Evolutionary conservation across 2,329 filamentous ascomycete genomes (phyloP), one percentile per base, ranked within the genome.

Genomic region (Venturia aucupariae): DNA sequence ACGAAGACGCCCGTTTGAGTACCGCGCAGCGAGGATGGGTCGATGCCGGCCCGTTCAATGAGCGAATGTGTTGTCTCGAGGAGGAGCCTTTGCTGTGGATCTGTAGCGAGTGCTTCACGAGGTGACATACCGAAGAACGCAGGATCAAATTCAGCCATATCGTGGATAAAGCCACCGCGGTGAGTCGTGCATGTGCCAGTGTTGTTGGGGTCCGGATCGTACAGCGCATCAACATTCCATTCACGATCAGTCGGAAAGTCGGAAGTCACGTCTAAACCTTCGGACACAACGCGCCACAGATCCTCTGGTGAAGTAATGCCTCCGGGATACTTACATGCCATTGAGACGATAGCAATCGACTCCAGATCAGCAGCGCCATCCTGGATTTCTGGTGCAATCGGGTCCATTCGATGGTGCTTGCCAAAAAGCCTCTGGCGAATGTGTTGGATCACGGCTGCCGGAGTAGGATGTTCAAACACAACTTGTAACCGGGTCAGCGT

Each of bases 41-140:
- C 30, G n/a, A 66, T 41, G 11, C 61, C 44, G 17, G 42, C 65
- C 64, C 69, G 71, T 27, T 71, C 69, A 6, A 70, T 61, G 4
- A 67, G 65, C 62, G 70, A 67, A 63, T 66, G 70, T 1, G 65
- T 59, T 10, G 48, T 61, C 48, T 72, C 70, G n/a, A 72, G 44
- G 30, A 69, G 32, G 15, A 71, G 54, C 6, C 69, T 57, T 39
- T 69, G 67, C 65, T 71, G 69, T 3, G 70, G 69, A 55, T 72
- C 70, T 22, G 69, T 64, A 8, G 65, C 44, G 11, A 41, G 46
- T 7, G 69, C 68, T 39, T 70, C 69, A 15, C 38, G 35, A 8
- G 65, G 30, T 8, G 62, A 65, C 30, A 70, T 68, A 60, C 63
- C 64, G 65, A 71, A 71, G 66, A 71, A 71, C 10, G 64, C 41